These are phyloP conservation scores for Plenodomus biglobosus DNA, from an alignment of 2,329 filamentous ascomycete species.

Conservation along the genomic window DNA sequence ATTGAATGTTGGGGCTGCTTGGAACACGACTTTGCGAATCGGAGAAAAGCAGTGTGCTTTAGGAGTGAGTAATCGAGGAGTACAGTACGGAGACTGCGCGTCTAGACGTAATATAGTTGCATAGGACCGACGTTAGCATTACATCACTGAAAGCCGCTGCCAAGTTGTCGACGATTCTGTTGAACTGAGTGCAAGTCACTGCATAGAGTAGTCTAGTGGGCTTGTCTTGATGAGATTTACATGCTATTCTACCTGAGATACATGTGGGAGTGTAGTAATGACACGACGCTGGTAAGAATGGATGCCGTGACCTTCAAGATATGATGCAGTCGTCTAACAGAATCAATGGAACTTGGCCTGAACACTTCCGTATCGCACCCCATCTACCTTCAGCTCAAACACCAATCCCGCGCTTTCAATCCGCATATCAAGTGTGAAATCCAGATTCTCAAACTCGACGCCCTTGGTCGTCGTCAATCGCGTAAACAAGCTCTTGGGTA, in stretches of 20 bases:
- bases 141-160: constrained; percentile 10
- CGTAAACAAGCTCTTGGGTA: constrained; percentile 73
- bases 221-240: too few relatives aligned
- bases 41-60: not conserved
- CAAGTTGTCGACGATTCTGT: constrained; percentile 4
- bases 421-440: constrained; percentile 81
- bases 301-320: too few relatives aligned
- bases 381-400: constrained; percentile 79
- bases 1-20: too few relatives aligned
- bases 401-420: constrained; percentile 75
- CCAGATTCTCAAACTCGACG: constrained; percentile 78
- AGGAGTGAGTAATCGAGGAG: not conserved
- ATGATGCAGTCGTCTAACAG: not conserved
- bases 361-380: constrained; percentile 73
- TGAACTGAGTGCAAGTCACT: too few relatives aligned
- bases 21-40: constrained; percentile 1
- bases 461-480: constrained; percentile 75
- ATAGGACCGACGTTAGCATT: constrained; percentile 5
- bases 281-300: too few relatives aligned
- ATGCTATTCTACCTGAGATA: too few relatives aligned
- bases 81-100: not conserved
- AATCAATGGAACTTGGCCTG: constrained; percentile 73
- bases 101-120: constrained; percentile 1
- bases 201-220: too few relatives aligned
- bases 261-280: too few relatives aligned